phyloP scores from a whole-genome alignment of 805 yeast species.

The Schizosaccharomyces lindneri region DNA sequence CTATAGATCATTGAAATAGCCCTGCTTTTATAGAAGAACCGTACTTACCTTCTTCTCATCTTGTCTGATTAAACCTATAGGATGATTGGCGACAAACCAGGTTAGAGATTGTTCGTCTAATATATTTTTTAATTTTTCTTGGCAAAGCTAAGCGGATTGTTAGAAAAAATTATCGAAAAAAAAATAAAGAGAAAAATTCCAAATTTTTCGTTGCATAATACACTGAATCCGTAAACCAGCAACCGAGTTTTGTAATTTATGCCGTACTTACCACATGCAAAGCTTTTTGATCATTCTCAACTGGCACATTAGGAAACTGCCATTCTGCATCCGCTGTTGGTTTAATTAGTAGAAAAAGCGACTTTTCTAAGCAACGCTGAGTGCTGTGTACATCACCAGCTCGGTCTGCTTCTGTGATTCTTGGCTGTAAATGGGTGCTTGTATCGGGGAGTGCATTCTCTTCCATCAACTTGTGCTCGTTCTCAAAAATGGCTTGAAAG shows the following conservation, averaged over 20 bases:
- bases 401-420: constrained; percentile 57
- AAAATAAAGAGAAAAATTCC: not conserved
- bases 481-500: not conserved
- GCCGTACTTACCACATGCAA: not conserved
- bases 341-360: constrained; percentile 51
- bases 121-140: not conserved
- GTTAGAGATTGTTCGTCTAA: not conserved
- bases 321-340: constrained; percentile 19
- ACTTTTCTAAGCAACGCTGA: constrained; percentile 56
- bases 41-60: not conserved
- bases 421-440: constrained; percentile 41
- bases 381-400: constrained; percentile 36
- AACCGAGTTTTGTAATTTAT: not conserved
- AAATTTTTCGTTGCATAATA: not conserved
- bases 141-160: not conserved
- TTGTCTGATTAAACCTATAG: not conserved
- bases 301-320: constrained; percentile 34
- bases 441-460: constrained; percentile 27
- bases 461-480: constrained; percentile 11
- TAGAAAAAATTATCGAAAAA: not conserved
- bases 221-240: no score
- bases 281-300: not conserved
- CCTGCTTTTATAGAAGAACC: not conserved
- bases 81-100: not conserved
- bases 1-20: not conserved